Evolutionary conservation across 2,329 filamentous ascomycete genomes (phyloP), one percentile per base, ranked within the genome.

Genomic region (Sclerotinia subarctica): DNA sequence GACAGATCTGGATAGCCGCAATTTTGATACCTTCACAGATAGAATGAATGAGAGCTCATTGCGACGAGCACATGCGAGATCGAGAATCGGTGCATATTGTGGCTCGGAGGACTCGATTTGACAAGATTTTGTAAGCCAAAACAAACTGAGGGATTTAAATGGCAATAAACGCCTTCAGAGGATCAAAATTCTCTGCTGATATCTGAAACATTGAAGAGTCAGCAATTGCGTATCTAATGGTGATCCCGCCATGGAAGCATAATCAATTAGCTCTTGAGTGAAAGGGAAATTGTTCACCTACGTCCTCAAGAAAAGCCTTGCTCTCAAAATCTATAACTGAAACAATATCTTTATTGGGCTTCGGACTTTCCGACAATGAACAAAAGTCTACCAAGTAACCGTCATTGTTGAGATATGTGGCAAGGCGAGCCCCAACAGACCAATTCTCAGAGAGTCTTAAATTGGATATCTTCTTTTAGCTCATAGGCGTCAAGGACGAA

Each of bases 51-150:
- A 80, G 66, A 66, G 57, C 47, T 73, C 70, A 5, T 52, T 35
- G 8, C 71, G 69, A 35, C 72, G 66, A 7, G 76, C 75, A 21
- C 78, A 73, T 32, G 78, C 71, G 42, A 79, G 15, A 67, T 78
- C 78, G 26, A 74, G 65, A 35, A 78, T 73, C 68, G 77, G 72
- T n/a, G 72, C 73, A n/a, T 77, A 70, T 17, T 75, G 70, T 5
- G 78, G 78, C 69, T 73, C 66, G 72, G 71, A 67, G 71, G 76
- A 11, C 6, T 73, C 64, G 32, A 46, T 58, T 32, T 71, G 67
- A 1, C 72, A 69, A 52, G 76, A 73, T 3, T 71, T 72, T 8
- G 77, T 79, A 24, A 79, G 65, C 78, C 78, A 79, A 7, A 80
- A 68, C 17, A 78, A 66, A 0, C 71, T 70, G 63, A 71, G 47